Evolutionary conservation across 257 asterid genomes (phyloP).

Genomic region (Penstemon newberryi): DNA sequence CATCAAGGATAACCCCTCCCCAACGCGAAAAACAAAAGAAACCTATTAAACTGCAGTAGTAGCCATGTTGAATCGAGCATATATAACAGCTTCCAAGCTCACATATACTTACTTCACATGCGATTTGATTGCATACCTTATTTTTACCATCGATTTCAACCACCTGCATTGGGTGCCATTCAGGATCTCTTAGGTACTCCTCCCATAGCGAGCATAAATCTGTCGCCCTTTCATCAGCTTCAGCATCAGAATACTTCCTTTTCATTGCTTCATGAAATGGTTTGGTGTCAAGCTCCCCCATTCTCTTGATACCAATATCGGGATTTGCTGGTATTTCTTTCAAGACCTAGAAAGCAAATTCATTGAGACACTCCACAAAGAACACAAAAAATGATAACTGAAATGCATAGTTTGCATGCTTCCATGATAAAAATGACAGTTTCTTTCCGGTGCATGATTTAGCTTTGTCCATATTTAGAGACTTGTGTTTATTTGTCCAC

Average conservation of each 20-base stretch:
- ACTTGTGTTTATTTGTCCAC: not conserved
- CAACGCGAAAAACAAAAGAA: too few species aligned
- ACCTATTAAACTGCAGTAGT: slow-evolving; percentile 2
- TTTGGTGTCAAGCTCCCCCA: slow-evolving; percentile 84
- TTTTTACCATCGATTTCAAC: slow-evolving; percentile 48
- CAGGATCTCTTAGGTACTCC: slow-evolving; percentile 92
- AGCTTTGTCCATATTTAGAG: not conserved
- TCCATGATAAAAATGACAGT: slow-evolving; percentile 16
- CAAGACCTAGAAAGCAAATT: slow-evolving; percentile 56
- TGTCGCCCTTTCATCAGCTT: slow-evolving; percentile 77
- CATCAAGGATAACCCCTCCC: too few species aligned
- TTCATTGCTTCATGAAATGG: slow-evolving; percentile 79
- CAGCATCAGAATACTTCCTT: slow-evolving; percentile 56
- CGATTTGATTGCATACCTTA: slow-evolving; percentile 48
- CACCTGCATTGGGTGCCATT: slow-evolving; percentile 87
- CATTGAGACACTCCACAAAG: slow-evolving; percentile 24
- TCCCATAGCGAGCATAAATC: slow-evolving; percentile 87
- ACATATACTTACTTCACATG: slow-evolving; percentile 7
- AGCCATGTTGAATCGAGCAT: not conserved
- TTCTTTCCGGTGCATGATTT: slow-evolving; percentile 5
- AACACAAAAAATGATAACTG: slow-evolving; percentile 6
- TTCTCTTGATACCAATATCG: slow-evolving; percentile 69
- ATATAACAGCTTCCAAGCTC: not conserved
- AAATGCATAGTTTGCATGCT: slow-evolving; percentile 22
- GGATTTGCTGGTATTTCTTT: slow-evolving; percentile 49